phyloP scores from a whole-genome alignment of 2,329 filamentous ascomycete species.

The Apiospora malaysiana region DNA sequence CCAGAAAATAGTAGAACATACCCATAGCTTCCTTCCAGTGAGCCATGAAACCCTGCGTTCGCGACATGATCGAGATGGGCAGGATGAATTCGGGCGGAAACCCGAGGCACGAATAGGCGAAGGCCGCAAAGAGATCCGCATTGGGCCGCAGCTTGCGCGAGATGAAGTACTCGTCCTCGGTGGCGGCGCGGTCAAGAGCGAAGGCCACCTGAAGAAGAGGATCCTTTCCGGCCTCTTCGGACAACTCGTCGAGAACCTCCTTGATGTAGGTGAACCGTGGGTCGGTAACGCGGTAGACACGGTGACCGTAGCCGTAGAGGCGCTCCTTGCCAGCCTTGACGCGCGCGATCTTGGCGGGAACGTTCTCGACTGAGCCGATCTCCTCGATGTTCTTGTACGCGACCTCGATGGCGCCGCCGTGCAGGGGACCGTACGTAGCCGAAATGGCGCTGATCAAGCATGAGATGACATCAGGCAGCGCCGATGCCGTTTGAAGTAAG shows the following conservation, averaged over 20 bases:
- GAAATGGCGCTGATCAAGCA: constrained; percentile 27
- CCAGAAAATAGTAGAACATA: not conserved
- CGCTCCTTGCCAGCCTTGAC: constrained; percentile 31
- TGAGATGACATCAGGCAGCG: constrained; percentile 29
- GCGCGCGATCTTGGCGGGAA: constrained; percentile 26
- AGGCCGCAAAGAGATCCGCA: constrained; percentile 31
- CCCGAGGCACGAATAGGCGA: constrained; percentile 31
- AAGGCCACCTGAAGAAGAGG: constrained; percentile 29
- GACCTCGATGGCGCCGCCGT: constrained; percentile 32
- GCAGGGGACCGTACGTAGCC: constrained; percentile 30
- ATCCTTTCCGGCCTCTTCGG: not conserved
- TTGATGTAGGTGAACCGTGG: constrained; percentile 30
- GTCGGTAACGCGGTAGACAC: constrained; percentile 31
- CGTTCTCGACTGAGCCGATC: constrained; percentile 28
- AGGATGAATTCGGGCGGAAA: constrained; percentile 30
- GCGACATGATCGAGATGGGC: constrained; percentile 30
- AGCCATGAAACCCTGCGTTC: constrained; percentile 31
- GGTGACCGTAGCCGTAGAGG: constrained; percentile 32
- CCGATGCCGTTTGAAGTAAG: constrained; percentile 30
- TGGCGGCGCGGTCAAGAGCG: constrained; percentile 28
- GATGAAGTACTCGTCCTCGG: constrained; percentile 31
- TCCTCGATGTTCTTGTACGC: constrained; percentile 31
- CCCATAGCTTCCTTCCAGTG: constrained; percentile 34
- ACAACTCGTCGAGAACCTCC: constrained; percentile 27
- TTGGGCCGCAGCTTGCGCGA: constrained; percentile 31